Percentiles rank a stretch among this genome's conserved stretches.
Conservation (phyloP, 2,329 filamentous ascomycete genomes). For the Penicillium frequentans region DNA sequence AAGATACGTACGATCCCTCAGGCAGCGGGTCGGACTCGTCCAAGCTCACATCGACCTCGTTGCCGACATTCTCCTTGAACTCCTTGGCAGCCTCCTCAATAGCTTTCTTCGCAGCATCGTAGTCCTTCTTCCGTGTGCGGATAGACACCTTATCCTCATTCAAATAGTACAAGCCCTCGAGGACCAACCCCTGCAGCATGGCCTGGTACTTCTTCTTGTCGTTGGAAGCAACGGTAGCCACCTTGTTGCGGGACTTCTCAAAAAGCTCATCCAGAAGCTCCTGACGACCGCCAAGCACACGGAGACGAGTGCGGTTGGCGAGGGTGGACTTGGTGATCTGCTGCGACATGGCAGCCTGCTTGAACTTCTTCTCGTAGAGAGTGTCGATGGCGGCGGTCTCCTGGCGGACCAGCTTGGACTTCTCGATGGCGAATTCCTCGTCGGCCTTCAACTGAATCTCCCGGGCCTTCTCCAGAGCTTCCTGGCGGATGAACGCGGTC, state of each 20-base stretch:
- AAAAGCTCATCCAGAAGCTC: slow-evolving; percentile 90
- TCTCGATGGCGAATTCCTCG: slow-evolving; percentile 98
- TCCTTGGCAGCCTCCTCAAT: slow-evolving; percentile 73
- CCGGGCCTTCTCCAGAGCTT: slow-evolving; percentile 92
- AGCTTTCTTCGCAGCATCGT: slow-evolving; percentile 72
- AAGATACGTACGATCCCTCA: slow-evolving; percentile 72
- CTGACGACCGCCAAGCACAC: slow-evolving; percentile 83
- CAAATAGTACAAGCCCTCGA: slow-evolving; percentile 88
- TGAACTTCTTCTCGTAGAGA: slow-evolving; percentile 98
- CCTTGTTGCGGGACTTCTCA: slow-evolving; percentile 71
- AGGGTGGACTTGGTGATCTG: slow-evolving; percentile 97
- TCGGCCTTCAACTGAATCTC: slow-evolving; percentile 98
- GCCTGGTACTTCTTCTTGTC: slow-evolving; percentile 65
- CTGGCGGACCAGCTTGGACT: slow-evolving; percentile 95
- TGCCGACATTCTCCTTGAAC: slow-evolving; percentile 76
- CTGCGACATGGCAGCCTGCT: slow-evolving; percentile 96
- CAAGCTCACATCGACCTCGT: slow-evolving; percentile 68
- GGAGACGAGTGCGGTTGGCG: slow-evolving; percentile 91
- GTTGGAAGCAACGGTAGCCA: slow-evolving; percentile 61
- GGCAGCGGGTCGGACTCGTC: slow-evolving; percentile 78
- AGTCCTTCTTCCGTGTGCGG: slow-evolving; percentile 77
- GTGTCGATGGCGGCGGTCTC: slow-evolving; percentile 91
- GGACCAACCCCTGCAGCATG: slow-evolving; percentile 74
- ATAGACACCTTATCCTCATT: slow-evolving; percentile 75
- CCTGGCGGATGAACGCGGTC: slow-evolving; percentile 99